These are phyloP conservation scores for Zhuliangozyma parablackwelliae DNA, from an alignment of 1,139 yeast genomes.

Conservation along the genomic window DNA sequence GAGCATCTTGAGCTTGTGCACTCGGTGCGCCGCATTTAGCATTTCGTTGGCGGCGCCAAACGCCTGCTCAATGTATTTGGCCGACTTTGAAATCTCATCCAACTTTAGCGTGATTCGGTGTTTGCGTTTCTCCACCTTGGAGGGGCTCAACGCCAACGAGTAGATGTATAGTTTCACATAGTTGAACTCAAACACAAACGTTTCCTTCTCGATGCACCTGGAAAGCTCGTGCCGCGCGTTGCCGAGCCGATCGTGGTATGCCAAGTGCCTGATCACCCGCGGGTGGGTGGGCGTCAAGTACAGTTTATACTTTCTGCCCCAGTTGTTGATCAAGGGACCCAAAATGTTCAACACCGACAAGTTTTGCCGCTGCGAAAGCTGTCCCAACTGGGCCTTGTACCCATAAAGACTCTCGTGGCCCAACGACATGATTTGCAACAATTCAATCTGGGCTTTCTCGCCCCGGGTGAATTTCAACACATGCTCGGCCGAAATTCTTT, in stretches of 20 bases:
- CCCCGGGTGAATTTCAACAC: conserved; percentile 47
- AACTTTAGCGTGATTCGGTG: conserved; percentile 40
- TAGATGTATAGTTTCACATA: conserved; percentile 80
- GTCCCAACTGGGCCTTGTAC: conserved; percentile 52
- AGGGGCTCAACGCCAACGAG: conserved; percentile 72
- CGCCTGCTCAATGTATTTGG: conserved; percentile 77
- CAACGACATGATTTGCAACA: conserved; percentile 72
- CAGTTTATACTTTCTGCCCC: conserved; percentile 64
- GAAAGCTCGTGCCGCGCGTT: conserved; percentile 39
- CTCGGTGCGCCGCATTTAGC: conserved; percentile 65
- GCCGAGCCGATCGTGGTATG: conserved; percentile 31
- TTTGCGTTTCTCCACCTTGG: conserved; percentile 19
- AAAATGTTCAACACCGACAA: conserved; percentile 67
- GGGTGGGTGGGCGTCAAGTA: conserved; percentile 45
- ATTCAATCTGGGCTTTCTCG: conserved; percentile 76
- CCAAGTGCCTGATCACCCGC: conserved; percentile 20
- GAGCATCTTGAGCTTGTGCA: conserved; percentile 59
- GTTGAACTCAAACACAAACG: conserved; percentile 75
- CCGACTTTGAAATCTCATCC: conserved; percentile 69
- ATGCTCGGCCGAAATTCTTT: conserved; percentile 22
- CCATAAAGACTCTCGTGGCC: conserved; percentile 84
- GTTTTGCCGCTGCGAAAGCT: conserved; percentile 58
- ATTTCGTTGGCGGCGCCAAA: conserved; percentile 82
- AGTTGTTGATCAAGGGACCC: conserved; percentile 70
- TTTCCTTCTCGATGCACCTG: conserved; percentile 56